Base-by-base conservation (phyloP, 1,139 yeast species). In the Scheffersomyces lignicola region DNA sequence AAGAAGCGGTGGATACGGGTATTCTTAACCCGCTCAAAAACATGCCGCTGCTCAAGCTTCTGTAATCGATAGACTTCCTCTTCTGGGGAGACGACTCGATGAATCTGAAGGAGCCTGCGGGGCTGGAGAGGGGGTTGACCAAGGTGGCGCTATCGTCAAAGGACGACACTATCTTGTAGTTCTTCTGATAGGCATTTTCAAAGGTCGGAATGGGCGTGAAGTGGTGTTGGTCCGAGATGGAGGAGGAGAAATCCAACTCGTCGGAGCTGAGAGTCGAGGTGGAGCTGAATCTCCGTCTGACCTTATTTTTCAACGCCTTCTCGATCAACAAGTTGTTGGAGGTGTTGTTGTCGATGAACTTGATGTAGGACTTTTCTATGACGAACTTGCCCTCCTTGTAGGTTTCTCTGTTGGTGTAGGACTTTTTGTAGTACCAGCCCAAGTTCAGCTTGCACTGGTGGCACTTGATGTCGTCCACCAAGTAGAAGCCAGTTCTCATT, bases 301-400 rank as follows among this genome's bases (percentile, higher is more conserved):
- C 51, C 36, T 51, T 59, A 39, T 52, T 54, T 42, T 50, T 52
- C 33, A 51, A 41, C 2, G 67, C 69, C 37, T 57, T 54, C 32
- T 60, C 61, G 34, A 52, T 41, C 31, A 65, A 51, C 14, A 44
- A 43, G 25, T 54, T 50, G 15, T 60, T 56, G 2, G 56, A 49
- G n/a, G 58, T 49, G 37, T 55, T 55, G 37, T 58, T 59, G 31
- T 56, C 56, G 29, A 55, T 56, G 22, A 49, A 40, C 35, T 48
- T 47, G 18, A 56, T 44, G 29, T 24, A 40, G 12, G 23, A 29
- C 35, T 60, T 63, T 60, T 86, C 95, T 52, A 87, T 78, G 31
- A 86, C 90, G 55, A 65, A 86, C 54, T 82, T 81, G 33, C 89
- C 88, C 53, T 81, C 92, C 55, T 88, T 87, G 56, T 87, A 87